Evolutionary conservation across 1,139 yeast genomes (phyloP).

Genomic region (Candida anutae): DNA sequence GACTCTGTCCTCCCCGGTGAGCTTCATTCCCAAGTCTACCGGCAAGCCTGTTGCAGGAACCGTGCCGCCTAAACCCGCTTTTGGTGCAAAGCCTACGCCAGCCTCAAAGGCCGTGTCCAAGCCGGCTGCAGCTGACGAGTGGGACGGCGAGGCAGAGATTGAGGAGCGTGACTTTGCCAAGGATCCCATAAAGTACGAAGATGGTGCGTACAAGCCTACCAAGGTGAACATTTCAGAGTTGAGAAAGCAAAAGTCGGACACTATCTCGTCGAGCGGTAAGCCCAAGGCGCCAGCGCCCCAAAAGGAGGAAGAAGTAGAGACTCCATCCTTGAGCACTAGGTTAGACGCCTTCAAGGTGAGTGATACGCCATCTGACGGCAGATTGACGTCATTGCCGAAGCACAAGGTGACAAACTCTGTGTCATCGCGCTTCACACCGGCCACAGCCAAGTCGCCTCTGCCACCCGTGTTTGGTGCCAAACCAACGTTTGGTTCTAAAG

Average conservation of each 20-base stretch:
- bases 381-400: slow-evolving; percentile 58
- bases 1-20: slow-evolving; percentile 11
- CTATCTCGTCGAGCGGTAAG: slow-evolving; percentile 27
- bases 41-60: slow-evolving; percentile 29
- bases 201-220: slow-evolving; percentile 67
- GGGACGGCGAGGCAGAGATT: slow-evolving; percentile 58
- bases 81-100: slow-evolving; percentile 11
- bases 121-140: slow-evolving; percentile 51
- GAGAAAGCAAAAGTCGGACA: slow-evolving; percentile 40
- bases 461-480: slow-evolving; percentile 49
- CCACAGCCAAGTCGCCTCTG: slow-evolving; percentile 20
- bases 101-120: slow-evolving; percentile 23
- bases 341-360: slow-evolving; percentile 23
- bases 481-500: slow-evolving; percentile 30
- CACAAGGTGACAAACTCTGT: slow-evolving; percentile 52
- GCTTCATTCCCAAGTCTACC: slow-evolving; percentile 31
- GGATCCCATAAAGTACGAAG: slow-evolving; percentile 52
- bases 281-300: slow-evolving; percentile 20
- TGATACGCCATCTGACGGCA: slow-evolving; percentile 26
- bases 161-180: slow-evolving; percentile 62
- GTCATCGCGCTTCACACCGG: slow-evolving; percentile 37
- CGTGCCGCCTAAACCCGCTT: slow-evolving; percentile 15
- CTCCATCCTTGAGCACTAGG: slow-evolving; percentile 39
- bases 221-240: slow-evolving; percentile 37
- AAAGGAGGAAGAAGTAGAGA: slow-evolving; percentile 20